Conservation (phyloP, 805 yeast species). For the Blastobotrys americana region DNA sequence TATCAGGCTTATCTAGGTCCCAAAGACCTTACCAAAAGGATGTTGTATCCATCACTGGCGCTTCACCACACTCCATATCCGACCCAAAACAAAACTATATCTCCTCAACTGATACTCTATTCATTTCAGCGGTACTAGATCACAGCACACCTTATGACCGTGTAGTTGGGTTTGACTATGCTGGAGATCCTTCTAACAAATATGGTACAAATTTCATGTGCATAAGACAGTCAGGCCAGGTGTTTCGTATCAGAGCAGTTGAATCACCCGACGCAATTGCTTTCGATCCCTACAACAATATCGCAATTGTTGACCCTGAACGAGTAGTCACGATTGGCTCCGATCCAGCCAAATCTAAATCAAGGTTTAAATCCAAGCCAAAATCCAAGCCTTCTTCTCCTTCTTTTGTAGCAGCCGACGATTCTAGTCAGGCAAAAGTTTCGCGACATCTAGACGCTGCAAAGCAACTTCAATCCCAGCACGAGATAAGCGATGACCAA, state of each 20-base stretch:
- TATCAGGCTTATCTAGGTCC: constrained; percentile 5
- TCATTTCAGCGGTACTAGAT: constrained; percentile 71
- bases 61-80: not conserved
- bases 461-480: not conserved
- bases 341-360: not conserved
- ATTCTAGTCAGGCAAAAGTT: too few species aligned
- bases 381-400: not conserved
- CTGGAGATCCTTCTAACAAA: constrained; percentile 43
- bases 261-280: constrained; percentile 57
- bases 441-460: too few species aligned
- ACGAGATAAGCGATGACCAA: not conserved
- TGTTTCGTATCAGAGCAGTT: constrained; percentile 66
- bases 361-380: too few species aligned
- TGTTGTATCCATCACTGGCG: not conserved
- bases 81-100: constrained; percentile 12
- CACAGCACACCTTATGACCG: constrained; percentile 69
- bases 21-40: constrained; percentile 15
- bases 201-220: constrained; percentile 66
- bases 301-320: constrained; percentile 22
- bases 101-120: constrained; percentile 43
- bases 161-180: constrained; percentile 79
- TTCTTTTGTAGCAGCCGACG: not conserved
- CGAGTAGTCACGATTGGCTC: constrained; percentile 13
- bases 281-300: constrained; percentile 50
- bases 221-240: constrained; percentile 85